A percentile compares a stretch with the other conserved stretches of the same genome.
Conservation (phyloP, 2,329 filamentous ascomycete genomes). For the Achaetomium macrosporum region DNA sequence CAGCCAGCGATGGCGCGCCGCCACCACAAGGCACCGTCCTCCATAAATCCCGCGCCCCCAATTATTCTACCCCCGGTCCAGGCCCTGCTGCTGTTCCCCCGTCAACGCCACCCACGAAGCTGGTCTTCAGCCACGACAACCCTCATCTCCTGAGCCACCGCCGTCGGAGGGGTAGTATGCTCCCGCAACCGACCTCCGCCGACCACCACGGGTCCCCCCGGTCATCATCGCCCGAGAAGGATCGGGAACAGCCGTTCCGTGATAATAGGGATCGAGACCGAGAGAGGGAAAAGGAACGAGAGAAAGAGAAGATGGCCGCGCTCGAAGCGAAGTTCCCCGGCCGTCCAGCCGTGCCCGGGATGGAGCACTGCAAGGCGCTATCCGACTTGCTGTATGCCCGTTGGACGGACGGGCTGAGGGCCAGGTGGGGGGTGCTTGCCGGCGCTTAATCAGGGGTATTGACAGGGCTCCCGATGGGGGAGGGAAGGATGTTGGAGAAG, state of each 20-base stretch:
- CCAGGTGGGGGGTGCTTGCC: constrained; percentile 55
- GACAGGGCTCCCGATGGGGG: too few species aligned
- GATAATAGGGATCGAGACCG: constrained; percentile 34
- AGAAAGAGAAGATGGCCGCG: constrained; percentile 21
- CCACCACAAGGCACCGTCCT: constrained; percentile 47
- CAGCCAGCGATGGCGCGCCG: constrained; percentile 42
- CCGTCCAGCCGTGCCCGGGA: constrained; percentile 56
- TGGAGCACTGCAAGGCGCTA: constrained; percentile 88
- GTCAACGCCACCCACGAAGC: constrained; percentile 45
- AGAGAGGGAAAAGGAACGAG: constrained; percentile 35
- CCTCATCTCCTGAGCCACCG: constrained; percentile 78
- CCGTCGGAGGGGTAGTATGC: constrained; percentile 49
- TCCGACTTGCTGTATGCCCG: constrained; percentile 85
- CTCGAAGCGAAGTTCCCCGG: constrained; percentile 51
- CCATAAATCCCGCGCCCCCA: constrained; percentile 40
- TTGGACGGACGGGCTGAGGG: constrained; percentile 79
- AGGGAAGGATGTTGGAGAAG: neutral
- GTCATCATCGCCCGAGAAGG: constrained; percentile 32
- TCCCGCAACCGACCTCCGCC: constrained; percentile 20
- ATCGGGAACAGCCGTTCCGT: constrained; percentile 27
- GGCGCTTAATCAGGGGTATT: constrained; percentile 17
- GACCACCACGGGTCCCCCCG: neutral
- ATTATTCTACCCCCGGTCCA: neutral
- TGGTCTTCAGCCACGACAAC: constrained; percentile 75
- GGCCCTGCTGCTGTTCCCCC: constrained; percentile 32